Evolutionary conservation across 2,329 filamentous ascomycete genomes (phyloP).

Genomic region (Hypoxylon sp.): DNA sequence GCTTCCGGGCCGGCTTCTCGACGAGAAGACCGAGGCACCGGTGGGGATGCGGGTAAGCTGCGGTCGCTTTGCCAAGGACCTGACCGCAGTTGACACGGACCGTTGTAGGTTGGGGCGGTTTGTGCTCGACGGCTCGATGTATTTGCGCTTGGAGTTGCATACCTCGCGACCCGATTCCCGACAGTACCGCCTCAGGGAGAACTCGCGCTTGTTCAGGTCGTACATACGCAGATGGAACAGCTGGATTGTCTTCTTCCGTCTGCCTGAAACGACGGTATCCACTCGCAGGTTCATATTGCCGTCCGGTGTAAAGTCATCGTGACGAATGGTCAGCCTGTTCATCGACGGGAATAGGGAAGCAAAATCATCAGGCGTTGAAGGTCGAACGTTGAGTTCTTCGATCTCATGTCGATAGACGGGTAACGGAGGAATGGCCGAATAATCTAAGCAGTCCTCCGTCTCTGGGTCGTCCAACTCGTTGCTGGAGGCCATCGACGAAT

Average conservation of each 20-base stretch:
- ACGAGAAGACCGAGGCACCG: conserved; percentile 48
- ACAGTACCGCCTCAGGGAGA: conserved; percentile 91
- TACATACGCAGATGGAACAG: conserved; percentile 97
- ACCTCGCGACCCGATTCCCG: conserved; percentile 93
- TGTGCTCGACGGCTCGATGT: conserved; percentile 62
- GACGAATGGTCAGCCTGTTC: conserved; percentile 82
- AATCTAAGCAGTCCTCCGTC: conserved; percentile 51
- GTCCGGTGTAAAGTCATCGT: conserved; percentile 90
- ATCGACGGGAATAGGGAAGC: conserved; percentile 87
- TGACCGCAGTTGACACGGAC: conserved; percentile 63
- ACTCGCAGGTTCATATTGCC: conserved; percentile 97
- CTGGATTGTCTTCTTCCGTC: conserved; percentile 74
- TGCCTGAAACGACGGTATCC: conserved; percentile 78
- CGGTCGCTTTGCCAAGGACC: conserved; percentile 56
- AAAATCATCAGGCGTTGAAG: conserved; percentile 86
- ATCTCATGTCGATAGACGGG: conserved; percentile 71
- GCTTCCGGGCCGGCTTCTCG: conserved; percentile 52
- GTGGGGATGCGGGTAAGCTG: conserved; percentile 54
- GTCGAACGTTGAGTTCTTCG: conserved; percentile 73
- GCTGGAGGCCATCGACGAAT: conserved; percentile 76
- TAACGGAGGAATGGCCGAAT: conserved; percentile 62
- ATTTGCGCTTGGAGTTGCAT: conserved; percentile 83
- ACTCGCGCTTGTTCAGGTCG: conserved; percentile 85
- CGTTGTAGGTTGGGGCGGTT: conserved; percentile 57
- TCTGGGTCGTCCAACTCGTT: conserved; percentile 63